phyloP scores from a whole-genome alignment of 2,329 filamentous ascomycete genomes.

The Sclerotinia spermophila region DNA sequence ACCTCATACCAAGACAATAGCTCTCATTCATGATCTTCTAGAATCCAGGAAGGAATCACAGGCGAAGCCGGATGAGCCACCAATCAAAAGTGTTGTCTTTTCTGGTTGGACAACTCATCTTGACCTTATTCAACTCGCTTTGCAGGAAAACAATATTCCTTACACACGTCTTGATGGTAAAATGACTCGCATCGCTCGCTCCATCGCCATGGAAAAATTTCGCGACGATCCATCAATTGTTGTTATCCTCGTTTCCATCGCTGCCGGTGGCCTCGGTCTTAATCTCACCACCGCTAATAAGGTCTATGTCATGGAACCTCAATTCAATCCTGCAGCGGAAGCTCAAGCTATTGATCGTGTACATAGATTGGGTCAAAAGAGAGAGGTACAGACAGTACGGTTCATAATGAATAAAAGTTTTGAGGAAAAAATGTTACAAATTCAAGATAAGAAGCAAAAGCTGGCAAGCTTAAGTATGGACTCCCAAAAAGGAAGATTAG shows the following conservation, averaged over 20 bases:
- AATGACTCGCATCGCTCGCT: slow-evolving; percentile 74
- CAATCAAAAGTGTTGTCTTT: slow-evolving; percentile 91
- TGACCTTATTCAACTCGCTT: slow-evolving; percentile 82
- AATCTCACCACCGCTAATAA: slow-evolving; percentile 83
- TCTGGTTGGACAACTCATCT: slow-evolving; percentile 95
- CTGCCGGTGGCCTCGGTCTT: slow-evolving; percentile 84
- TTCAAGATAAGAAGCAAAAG: slow-evolving; percentile 91
- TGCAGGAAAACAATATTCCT: slow-evolving; percentile 62
- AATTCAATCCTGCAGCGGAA: slow-evolving; percentile 94
- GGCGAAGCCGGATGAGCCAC: slow-evolving; percentile 53
- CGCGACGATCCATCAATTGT: slow-evolving; percentile 66
- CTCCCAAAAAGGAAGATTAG: slow-evolving; percentile 39
- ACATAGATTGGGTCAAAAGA: slow-evolving; percentile 82
- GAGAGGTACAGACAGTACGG: slow-evolving; percentile 80
- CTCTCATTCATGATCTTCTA: slow-evolving; percentile 71
- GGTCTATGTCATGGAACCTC: slow-evolving; percentile 97
- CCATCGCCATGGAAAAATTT: slow-evolving; percentile 72
- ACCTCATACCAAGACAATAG: slow-evolving; percentile 88
- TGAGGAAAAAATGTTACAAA: slow-evolving; percentile 85
- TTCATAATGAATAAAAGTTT: slow-evolving; percentile 91
- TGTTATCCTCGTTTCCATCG: slow-evolving; percentile 88
- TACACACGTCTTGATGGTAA: slow-evolving; percentile 86
- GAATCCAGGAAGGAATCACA: slow-evolving; percentile 60
- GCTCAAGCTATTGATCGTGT: slow-evolving; percentile 93
- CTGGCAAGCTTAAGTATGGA: slow-evolving; percentile 86